These are phyloP conservation scores for Astrothelium subdiscretum DNA, from an alignment of 495 filamentous ascomycete genomes.

Conservation along the genomic window DNA sequence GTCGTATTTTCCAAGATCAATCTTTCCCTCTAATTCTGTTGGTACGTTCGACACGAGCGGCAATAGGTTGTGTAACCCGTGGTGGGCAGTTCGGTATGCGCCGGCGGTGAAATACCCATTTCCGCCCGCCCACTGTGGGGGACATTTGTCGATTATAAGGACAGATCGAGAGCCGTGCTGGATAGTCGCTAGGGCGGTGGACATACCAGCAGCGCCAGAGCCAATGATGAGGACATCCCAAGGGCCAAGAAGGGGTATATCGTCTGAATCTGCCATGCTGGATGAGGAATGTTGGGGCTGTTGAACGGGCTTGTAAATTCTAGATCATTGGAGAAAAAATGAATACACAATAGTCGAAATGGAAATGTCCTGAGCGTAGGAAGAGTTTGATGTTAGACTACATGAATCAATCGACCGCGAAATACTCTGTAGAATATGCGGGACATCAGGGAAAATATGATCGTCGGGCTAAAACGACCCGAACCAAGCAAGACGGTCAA, in stretches of 20 bases:
- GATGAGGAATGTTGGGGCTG: too few species aligned
- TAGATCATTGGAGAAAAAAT: too few species aligned
- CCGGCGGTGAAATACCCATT: constrained; percentile 50
- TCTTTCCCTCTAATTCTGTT: constrained; percentile 23
- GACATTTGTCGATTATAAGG: constrained; percentile 43
- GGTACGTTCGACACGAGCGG: constrained; percentile 38
- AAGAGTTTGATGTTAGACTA: too few species aligned
- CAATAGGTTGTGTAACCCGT: constrained; percentile 37
- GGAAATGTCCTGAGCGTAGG: too few species aligned
- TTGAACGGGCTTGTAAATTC: too few species aligned
- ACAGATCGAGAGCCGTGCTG: constrained; percentile 28
- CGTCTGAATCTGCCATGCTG: not conserved
- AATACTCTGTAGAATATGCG: too few species aligned
- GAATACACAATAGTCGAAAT: too few species aligned
- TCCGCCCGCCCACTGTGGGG: constrained; percentile 41
- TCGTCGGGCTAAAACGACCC: too few species aligned
- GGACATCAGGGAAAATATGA: too few species aligned
- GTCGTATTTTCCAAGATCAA: constrained; percentile 38
- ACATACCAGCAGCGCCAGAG: constrained; percentile 49
- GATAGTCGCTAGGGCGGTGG: constrained; percentile 38
- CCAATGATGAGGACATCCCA: constrained; percentile 44
- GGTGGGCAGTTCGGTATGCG: constrained; percentile 39
- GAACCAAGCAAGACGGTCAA: too few species aligned
- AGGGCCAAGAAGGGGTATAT: constrained; percentile 14
- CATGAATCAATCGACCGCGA: too few species aligned